phyloP scores from a whole-genome alignment of 1,139 yeast species.

The Pichia sp. region DNA sequence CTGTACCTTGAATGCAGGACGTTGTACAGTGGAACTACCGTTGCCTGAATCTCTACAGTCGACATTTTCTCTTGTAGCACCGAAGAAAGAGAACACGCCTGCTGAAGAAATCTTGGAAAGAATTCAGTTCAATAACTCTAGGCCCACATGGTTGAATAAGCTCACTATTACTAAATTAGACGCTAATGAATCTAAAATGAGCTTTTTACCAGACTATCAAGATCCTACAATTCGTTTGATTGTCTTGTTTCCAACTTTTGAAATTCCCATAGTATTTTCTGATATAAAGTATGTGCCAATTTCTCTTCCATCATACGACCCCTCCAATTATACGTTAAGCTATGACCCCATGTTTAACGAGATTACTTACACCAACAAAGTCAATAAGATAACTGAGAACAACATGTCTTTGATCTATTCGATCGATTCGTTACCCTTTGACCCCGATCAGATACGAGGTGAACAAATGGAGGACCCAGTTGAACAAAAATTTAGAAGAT shows the following conservation, averaged over 20 bases:
- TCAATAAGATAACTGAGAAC: slow-evolving; percentile 29
- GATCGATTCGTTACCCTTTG: slow-evolving; percentile 36
- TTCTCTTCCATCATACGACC: slow-evolving; percentile 30
- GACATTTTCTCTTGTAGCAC: not conserved
- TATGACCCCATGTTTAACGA: slow-evolving; percentile 24
- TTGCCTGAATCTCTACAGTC: slow-evolving; percentile 4
- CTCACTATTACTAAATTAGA: slow-evolving; percentile 59
- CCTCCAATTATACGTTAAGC: slow-evolving; percentile 23
- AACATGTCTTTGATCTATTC: slow-evolving; percentile 4
- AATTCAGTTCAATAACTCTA: slow-evolving; percentile 2
- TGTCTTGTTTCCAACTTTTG: slow-evolving; percentile 73
- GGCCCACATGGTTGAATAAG: slow-evolving; percentile 72
- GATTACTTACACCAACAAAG: slow-evolving; percentile 31
- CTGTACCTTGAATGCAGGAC: slow-evolving; percentile 51
- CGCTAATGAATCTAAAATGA: slow-evolving; percentile 20
- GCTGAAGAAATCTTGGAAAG: slow-evolving; percentile 1
- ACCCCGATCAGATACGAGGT: slow-evolving; percentile 54
- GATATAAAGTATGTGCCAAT: slow-evolving; percentile 46
- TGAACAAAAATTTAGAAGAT: slow-evolving; percentile 77
- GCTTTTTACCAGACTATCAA: slow-evolving; percentile 20
- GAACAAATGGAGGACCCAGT: slow-evolving; percentile 64
- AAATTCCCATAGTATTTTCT: slow-evolving; percentile 75
- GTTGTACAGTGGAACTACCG: slow-evolving; percentile 39
- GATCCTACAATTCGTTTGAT: slow-evolving; percentile 34
- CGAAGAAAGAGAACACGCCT: not conserved